Conservation (phyloP, 1,284 basidiomycete genomes). For the Coriolopsis trogii region DNA sequence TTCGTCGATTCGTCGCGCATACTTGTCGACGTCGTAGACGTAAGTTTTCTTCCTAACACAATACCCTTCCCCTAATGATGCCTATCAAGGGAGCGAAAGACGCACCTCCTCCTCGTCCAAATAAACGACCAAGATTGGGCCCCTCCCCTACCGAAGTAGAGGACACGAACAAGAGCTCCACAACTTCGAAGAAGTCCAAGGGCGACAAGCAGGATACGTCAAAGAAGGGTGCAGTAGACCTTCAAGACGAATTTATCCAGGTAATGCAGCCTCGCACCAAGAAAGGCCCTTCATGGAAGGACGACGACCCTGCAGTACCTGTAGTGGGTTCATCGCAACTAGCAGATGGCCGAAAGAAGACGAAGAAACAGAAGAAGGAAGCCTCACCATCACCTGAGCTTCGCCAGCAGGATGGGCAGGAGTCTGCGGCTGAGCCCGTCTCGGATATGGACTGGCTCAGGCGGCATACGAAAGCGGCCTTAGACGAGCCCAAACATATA, state of each 20-base stretch:
- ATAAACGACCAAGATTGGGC: slow-evolving; percentile 66
- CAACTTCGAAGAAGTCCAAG: slow-evolving; percentile 15
- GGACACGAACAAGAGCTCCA: not conserved
- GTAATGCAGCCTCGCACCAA: slow-evolving; percentile 63
- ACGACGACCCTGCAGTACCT: slow-evolving; percentile 40
- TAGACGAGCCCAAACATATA: slow-evolving; percentile 38
- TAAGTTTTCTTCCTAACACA: slow-evolving; percentile 38
- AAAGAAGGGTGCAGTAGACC: slow-evolving; percentile 35
- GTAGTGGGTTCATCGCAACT: slow-evolving; percentile 7
- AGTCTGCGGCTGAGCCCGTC: slow-evolving; percentile 26
- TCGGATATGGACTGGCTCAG: slow-evolving; percentile 81
- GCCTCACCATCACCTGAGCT: too few species aligned
- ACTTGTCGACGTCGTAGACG: slow-evolving; percentile 79
- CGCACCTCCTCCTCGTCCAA: slow-evolving; percentile 64
- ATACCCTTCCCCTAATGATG: not conserved
- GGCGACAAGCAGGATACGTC: slow-evolving; percentile 23
- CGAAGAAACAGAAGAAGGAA: slow-evolving; percentile 20
- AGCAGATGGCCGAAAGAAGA: slow-evolving; percentile 34
- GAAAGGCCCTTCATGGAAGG: slow-evolving; percentile 72
- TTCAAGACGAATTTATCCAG: slow-evolving; percentile 58
- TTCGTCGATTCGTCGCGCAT: slow-evolving; percentile 81
- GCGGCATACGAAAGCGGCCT: slow-evolving; percentile 57
- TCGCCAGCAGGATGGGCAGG: slow-evolving; percentile 3
- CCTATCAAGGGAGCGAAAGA: slow-evolving; percentile 59
- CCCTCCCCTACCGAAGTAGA: slow-evolving; percentile 37